These are phyloP conservation scores for Arthrinium phaeospermum DNA, from an alignment of 2,329 filamentous ascomycete species.

Conservation along the genomic window DNA sequence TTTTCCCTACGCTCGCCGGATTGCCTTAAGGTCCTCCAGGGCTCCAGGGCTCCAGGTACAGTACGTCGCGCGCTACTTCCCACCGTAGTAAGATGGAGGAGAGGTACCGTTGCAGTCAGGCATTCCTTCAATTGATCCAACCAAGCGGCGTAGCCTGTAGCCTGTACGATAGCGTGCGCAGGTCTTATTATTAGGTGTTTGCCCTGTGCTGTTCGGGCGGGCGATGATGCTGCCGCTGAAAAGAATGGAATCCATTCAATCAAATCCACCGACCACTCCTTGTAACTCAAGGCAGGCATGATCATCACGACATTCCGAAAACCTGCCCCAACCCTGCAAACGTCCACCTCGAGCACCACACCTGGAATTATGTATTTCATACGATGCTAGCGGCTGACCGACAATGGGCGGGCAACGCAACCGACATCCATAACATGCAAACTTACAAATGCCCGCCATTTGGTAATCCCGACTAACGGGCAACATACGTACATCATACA, in stretches of 20 bases:
- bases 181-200: constrained; percentile 13
- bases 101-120: constrained; percentile 7
- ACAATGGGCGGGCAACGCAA: not conserved
- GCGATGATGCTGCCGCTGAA: constrained; percentile 9
- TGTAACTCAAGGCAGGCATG: constrained; percentile 12
- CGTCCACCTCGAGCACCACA: constrained; percentile 9
- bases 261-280: constrained; percentile 1
- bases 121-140: not conserved
- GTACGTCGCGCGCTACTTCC: not conserved
- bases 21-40: not conserved
- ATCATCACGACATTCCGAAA: constrained; percentile 14
- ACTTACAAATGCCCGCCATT: not conserved
- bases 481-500: not conserved
- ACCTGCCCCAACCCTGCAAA: constrained; percentile 6
- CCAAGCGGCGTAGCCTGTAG: not conserved
- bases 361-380: not conserved
- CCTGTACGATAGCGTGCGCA: not conserved
- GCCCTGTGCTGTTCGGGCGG: not conserved
- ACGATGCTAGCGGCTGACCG: constrained; percentile 3
- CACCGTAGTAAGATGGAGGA: not conserved
- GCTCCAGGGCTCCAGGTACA: not conserved
- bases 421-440: not conserved
- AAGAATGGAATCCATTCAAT: constrained; percentile 7
- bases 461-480: not conserved
- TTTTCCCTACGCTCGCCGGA: not conserved